Evolutionary conservation across 2,329 filamentous ascomycete genomes (phyloP), one percentile per base, ranked within the genome.

Genomic region (Aspergillus sp.): DNA sequence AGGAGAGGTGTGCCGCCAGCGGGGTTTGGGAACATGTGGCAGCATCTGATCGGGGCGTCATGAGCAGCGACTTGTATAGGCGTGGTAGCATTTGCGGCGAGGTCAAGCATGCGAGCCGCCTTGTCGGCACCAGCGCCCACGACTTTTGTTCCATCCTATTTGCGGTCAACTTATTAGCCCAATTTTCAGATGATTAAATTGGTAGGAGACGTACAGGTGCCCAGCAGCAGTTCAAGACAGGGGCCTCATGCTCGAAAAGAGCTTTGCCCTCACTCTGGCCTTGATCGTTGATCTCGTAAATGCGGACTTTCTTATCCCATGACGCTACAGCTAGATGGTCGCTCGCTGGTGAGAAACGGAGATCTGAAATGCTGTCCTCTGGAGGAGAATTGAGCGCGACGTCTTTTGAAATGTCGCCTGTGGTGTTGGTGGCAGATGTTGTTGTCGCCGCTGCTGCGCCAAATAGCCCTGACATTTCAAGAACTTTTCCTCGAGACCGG

Each of bases 241-340:
- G 92, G 49, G 85, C 91, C 67, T 92, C 90, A 79, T 96, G 92
- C 69, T 96, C 91, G 74, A 95, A 96, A 62, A 90, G 82, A 65
- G 92, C 92, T 73, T 93, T 94, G 54, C 92, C 93, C 75, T 92
- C 87, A 72, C 91, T 94, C 74, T 91, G 86, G 48, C 93, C 92
- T 68, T 87, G 87, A 60, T 80, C 80, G 67, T 89, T 87, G 74
- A 98, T 92, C 78, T 98, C 92, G 81, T 98, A 99, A 75, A 99
- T 94, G 73, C 93, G 90, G 66, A 98, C 92, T 77, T 97, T 96
- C 82, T 96, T 96, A 80, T 99, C 95, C 95, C 95, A 99, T 71
- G 92, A 97, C 52, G 92, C 83, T 41, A 97, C 91, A 25, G 94
- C 93, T 19, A 99, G 84, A 75, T 96, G 91, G 71, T 98, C 92